Evolutionary conservation across 768 basidiomycete genomes (phyloP).

Genomic region (Mycena polygramma): DNA sequence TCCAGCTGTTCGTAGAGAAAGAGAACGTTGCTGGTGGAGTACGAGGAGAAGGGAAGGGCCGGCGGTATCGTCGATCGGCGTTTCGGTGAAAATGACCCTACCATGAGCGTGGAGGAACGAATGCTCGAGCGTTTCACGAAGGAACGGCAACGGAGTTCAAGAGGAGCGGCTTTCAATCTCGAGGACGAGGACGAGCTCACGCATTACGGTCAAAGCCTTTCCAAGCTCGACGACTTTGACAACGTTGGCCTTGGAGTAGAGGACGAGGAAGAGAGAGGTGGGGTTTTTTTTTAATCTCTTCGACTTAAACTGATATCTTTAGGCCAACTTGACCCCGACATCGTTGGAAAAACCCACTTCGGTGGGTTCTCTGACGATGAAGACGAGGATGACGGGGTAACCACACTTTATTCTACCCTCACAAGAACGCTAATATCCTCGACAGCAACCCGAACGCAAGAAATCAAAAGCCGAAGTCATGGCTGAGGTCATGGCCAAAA

Average conservation of each 20-base stretch:
- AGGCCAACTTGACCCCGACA: slow-evolving; percentile 78
- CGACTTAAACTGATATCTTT: slow-evolving; percentile 3
- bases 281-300: slow-evolving; percentile 32
- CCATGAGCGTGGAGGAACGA: slow-evolving; percentile 94
- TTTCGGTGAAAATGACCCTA: slow-evolving; percentile 95
- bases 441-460: slow-evolving; percentile 78
- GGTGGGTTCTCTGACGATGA: slow-evolving; percentile 85
- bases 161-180: slow-evolving; percentile 86
- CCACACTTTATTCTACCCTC: background rate
- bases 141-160: slow-evolving; percentile 86
- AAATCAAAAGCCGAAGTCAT: slow-evolving; percentile 97
- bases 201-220: slow-evolving; percentile 91
- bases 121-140: slow-evolving; percentile 97
- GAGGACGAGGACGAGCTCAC: slow-evolving; percentile 94
- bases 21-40: slow-evolving; percentile 90
- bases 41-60: slow-evolving; percentile 81
- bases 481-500: slow-evolving; percentile 97
- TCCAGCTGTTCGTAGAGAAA: slow-evolving; percentile 69
- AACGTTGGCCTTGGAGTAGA: slow-evolving; percentile 72
- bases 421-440: slow-evolving; percentile 24
- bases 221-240: slow-evolving; percentile 88
- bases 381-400: slow-evolving; percentile 62
- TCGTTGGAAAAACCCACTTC: slow-evolving; percentile 82
- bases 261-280: slow-evolving; percentile 67
- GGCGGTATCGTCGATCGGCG: slow-evolving; percentile 94